phyloP scores from a whole-genome alignment of 768 basidiomycete genomes.

The Saitozyma sp. region DNA sequence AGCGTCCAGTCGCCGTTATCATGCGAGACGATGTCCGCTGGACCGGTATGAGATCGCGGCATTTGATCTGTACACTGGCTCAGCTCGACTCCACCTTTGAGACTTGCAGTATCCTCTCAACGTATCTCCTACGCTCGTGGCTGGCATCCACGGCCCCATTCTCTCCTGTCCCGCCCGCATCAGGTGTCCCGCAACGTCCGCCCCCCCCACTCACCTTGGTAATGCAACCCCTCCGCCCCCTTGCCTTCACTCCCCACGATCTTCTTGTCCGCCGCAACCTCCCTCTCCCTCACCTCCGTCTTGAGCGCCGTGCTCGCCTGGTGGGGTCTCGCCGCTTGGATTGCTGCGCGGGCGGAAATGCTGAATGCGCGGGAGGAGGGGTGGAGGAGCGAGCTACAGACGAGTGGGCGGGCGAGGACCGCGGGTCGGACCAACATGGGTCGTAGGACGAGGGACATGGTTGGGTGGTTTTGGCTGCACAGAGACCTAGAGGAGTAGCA shows the following conservation, averaged over 20 bases:
- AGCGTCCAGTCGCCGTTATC: conserved; percentile 67
- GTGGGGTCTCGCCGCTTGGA: conserved; percentile 17
- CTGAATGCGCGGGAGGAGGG: conserved; percentile 8
- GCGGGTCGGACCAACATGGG: neutral
- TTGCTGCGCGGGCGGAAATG: conserved; percentile 3
- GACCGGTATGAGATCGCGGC: no score
- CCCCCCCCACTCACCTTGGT: conserved; percentile 39
- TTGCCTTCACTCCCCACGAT: conserved; percentile 35
- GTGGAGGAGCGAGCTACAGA: conserved; percentile 1
- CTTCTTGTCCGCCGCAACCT: conserved; percentile 15
- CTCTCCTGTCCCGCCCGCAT: no score
- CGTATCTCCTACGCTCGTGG: no score
- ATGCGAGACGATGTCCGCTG: no score
- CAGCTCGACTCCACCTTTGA: no score
- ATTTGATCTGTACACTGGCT: no score
- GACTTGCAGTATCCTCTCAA: no score
- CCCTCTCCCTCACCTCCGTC: conserved; percentile 26
- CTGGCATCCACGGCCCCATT: no score
- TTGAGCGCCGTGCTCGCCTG: conserved; percentile 31
- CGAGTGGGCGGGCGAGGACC: neutral
- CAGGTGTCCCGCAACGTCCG: conserved; percentile 3
- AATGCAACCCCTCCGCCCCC: conserved; percentile 47
- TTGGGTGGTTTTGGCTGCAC: neutral
- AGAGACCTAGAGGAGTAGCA: neutral
- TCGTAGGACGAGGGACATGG: conserved; percentile 1